phyloP scores from a whole-genome alignment of 495 filamentous ascomycete species.

The Aspergillus kassunensis region DNA sequence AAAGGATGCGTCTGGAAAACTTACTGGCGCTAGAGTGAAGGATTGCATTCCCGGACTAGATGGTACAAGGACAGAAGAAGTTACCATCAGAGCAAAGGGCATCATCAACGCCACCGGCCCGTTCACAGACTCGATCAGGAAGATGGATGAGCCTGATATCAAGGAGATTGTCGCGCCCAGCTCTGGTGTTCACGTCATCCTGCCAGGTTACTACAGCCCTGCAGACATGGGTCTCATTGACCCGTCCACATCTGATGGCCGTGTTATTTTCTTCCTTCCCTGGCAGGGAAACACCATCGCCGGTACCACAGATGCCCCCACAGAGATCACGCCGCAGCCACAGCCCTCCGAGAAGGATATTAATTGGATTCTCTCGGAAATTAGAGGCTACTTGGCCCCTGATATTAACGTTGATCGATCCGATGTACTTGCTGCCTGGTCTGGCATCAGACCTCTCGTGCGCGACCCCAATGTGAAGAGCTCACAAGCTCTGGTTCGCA shows the following conservation, averaged over 20 bases:
- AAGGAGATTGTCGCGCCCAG: conserved; percentile 91
- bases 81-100: conserved; percentile 80
- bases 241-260: conserved; percentile 87
- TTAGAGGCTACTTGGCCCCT: conserved; percentile 82
- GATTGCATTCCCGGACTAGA: conserved; percentile 65
- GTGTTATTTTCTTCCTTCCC: conserved; percentile 98
- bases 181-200: conserved; percentile 90
- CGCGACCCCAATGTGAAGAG: conserved; percentile 92
- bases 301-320: conserved; percentile 89
- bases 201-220: conserved; percentile 94
- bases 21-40: conserved; percentile 74
- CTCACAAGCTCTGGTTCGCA: conserved; percentile 92
- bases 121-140: conserved; percentile 88
- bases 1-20: conserved; percentile 73
- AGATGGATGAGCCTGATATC: conserved; percentile 73
- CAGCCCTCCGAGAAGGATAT: conserved; percentile 90
- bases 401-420: conserved; percentile 92
- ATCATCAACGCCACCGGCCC: conserved; percentile 97
- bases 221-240: conserved; percentile 96
- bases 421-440: conserved; percentile 95
- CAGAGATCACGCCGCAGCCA: conserved; percentile 75
- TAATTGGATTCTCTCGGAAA: conserved; percentile 91
- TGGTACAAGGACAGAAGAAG: conserved; percentile 52
- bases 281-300: conserved; percentile 99
- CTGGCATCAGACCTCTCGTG: conserved; percentile 88